A percentile compares a stretch with the other conserved stretches of the same genome.
Conservation (phyloP, 345 rosid genomes). For the Euphorbia tirucalli region DNA sequence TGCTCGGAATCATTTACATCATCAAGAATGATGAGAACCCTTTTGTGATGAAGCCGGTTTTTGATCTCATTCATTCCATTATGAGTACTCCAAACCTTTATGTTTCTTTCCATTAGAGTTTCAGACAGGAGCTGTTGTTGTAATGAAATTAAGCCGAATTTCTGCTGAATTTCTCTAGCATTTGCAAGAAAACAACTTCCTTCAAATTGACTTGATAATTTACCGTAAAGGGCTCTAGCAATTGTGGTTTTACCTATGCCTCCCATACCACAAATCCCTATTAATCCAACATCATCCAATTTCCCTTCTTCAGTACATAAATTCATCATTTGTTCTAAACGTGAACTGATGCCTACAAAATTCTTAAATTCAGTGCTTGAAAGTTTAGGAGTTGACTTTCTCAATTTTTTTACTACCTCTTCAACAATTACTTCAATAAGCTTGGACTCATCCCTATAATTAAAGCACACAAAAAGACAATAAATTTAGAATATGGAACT, state of each 20-base stretch:
- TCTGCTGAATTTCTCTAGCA: slow-evolving; percentile 9
- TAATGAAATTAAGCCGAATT: slow-evolving; percentile 1
- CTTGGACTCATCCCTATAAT: slow-evolving; percentile 16
- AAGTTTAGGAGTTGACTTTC: background rate
- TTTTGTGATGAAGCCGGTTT: background rate
- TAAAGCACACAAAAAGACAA: background rate
- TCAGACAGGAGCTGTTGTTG: slow-evolving; percentile 14
- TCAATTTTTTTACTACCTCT: background rate
- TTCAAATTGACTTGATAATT: slow-evolving; percentile 4
- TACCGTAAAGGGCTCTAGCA: slow-evolving; percentile 11
- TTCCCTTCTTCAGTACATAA: background rate
- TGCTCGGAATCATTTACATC: slow-evolving; percentile 8
- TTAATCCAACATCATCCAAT: slow-evolving; percentile 1
- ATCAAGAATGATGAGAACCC: slow-evolving; percentile 15
- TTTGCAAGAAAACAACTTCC: slow-evolving; percentile 15
- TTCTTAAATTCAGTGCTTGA: slow-evolving; percentile 2
- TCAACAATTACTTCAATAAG: slow-evolving; percentile 12
- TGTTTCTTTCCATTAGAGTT: background rate
- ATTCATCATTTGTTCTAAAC: slow-evolving; percentile 14
- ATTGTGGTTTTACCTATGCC: slow-evolving; percentile 18
- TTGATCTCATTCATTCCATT: slow-evolving; percentile 9
- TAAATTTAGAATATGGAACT: background rate
- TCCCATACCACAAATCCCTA: slow-evolving; percentile 21
- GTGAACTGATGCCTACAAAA: slow-evolving; percentile 13
- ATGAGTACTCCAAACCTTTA: background rate